Evolutionary conservation across 495 filamentous ascomycete genomes (phyloP).

Genomic region (Trichoderma parareesei): DNA sequence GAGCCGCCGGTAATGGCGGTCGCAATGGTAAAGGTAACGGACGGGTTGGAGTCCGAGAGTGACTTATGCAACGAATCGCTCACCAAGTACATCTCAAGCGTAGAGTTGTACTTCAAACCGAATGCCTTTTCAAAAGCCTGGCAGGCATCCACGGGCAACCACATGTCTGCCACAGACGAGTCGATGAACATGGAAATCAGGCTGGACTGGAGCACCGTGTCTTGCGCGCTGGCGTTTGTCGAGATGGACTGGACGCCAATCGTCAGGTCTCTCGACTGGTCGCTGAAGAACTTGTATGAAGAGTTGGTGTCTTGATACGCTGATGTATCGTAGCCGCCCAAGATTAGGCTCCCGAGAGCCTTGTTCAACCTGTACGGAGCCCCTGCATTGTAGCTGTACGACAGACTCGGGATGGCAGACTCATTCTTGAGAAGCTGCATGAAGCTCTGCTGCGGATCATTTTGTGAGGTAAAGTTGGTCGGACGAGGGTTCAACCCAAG

Average conservation of each 20-base stretch:
- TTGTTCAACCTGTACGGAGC: not conserved
- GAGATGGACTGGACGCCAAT: not conserved
- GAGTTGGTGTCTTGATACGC: slow-evolving; percentile 1
- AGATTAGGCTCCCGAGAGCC: not conserved
- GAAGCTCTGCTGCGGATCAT: slow-evolving; percentile 2
- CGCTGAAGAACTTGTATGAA: not conserved
- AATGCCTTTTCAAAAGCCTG: slow-evolving; percentile 52
- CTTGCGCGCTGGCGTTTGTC: not conserved
- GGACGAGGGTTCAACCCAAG: slow-evolving; percentile 1
- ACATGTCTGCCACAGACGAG: slow-evolving; percentile 1
- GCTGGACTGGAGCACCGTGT: not conserved
- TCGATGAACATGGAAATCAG: slow-evolving; percentile 8
- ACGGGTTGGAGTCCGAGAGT: not conserved
- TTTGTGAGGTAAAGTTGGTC: not conserved
- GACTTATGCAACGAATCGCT: slow-evolving; percentile 14
- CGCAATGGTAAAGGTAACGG: slow-evolving; percentile 18
- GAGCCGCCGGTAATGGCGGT: slow-evolving; percentile 26
- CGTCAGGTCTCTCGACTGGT: not conserved
- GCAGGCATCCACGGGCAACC: slow-evolving; percentile 58
- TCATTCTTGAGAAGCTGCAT: not conserved
- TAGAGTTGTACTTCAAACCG: slow-evolving; percentile 49
- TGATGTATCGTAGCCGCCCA: slow-evolving; percentile 1
- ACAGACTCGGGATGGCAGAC: not conserved
- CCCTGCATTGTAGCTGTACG: slow-evolving; percentile 1
- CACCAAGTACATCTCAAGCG: slow-evolving; percentile 35